Conservation (phyloP, 768 basidiomycete genomes). For the Rhizopogon vesiculosus region DNA sequence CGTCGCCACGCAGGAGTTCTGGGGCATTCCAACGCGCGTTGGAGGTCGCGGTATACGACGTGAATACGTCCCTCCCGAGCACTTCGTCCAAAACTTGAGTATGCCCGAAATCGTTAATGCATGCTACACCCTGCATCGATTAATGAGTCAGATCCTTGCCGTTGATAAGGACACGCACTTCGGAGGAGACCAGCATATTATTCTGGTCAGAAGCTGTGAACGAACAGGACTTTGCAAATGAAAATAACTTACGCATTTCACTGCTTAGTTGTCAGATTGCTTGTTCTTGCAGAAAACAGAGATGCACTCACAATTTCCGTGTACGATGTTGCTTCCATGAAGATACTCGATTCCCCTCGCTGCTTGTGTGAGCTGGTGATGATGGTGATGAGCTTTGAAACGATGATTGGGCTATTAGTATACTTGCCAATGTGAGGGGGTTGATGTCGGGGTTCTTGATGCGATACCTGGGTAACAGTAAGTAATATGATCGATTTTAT, state of each 20-base stretch:
- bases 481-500: neutral
- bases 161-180: constrained; percentile 26
- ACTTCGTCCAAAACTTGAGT: constrained; percentile 58
- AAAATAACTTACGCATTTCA: constrained; percentile 51
- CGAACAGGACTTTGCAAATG: neutral
- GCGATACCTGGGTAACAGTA: constrained; percentile 33
- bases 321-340: constrained; percentile 46
- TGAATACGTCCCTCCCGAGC: constrained; percentile 41
- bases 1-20: constrained; percentile 46
- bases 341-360: constrained; percentile 55
- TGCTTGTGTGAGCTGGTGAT: constrained; percentile 43
- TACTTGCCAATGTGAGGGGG: constrained; percentile 38
- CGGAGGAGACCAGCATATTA: constrained; percentile 54
- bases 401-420: neutral
- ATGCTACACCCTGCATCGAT: constrained; percentile 40
- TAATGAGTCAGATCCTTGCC: neutral
- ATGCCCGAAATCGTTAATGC: constrained; percentile 63
- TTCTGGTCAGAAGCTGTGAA: constrained; percentile 28
- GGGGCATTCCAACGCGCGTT: constrained; percentile 60
- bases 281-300: neutral
- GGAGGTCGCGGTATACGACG: constrained; percentile 40
- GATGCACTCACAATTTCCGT: constrained; percentile 53
- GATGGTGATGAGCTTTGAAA: neutral
- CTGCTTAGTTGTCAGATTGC: constrained; percentile 23
- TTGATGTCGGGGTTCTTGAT: constrained; percentile 30